Conservation (phyloP, 805 yeast genomes). For the Candida corydali region DNA sequence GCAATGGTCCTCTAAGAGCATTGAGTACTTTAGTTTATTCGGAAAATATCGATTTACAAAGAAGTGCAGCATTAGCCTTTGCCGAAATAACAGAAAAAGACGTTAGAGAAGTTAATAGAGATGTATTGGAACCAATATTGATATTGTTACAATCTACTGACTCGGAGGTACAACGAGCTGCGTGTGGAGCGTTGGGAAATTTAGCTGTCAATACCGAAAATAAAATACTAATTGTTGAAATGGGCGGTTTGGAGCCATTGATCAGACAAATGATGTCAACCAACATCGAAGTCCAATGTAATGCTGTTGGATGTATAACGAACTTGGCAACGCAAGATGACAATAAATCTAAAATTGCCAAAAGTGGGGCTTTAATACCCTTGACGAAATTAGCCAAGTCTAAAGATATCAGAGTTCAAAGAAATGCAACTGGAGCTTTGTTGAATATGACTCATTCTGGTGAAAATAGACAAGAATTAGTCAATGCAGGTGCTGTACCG, state of each 20-base stretch:
- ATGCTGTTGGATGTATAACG: constrained; percentile 98
- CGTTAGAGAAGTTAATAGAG: constrained; percentile 83
- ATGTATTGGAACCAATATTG: constrained; percentile 89
- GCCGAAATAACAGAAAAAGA: constrained; percentile 98
- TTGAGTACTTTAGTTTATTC: constrained; percentile 90
- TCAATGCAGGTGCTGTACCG: constrained; percentile 97
- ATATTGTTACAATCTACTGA: constrained; percentile 82
- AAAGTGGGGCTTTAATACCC: constrained; percentile 93
- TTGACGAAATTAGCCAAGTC: constrained; percentile 92
- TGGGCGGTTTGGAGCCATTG: constrained; percentile 96
- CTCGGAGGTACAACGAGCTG: constrained; percentile 95
- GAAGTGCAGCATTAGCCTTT: constrained; percentile 96
- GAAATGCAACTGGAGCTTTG: constrained; percentile 98
- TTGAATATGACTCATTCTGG: constrained; percentile 97
- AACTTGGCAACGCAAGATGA: constrained; percentile 97
- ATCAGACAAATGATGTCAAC: constrained; percentile 97
- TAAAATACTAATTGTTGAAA: constrained; percentile 87
- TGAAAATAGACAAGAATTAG: constrained; percentile 93
- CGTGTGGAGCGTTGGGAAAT: constrained; percentile 98
- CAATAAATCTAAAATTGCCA: constrained; percentile 92
- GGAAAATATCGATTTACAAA: constrained; percentile 89
- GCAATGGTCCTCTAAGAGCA: constrained; percentile 82
- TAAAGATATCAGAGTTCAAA: constrained; percentile 90
- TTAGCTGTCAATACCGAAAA: constrained; percentile 95
- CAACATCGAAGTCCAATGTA: constrained; percentile 97